Evolutionary conservation across 2,329 filamentous ascomycete species (phyloP), one percentile per base, ranked within the genome.

Genomic region (Scleromitrula shiraiana): DNA sequence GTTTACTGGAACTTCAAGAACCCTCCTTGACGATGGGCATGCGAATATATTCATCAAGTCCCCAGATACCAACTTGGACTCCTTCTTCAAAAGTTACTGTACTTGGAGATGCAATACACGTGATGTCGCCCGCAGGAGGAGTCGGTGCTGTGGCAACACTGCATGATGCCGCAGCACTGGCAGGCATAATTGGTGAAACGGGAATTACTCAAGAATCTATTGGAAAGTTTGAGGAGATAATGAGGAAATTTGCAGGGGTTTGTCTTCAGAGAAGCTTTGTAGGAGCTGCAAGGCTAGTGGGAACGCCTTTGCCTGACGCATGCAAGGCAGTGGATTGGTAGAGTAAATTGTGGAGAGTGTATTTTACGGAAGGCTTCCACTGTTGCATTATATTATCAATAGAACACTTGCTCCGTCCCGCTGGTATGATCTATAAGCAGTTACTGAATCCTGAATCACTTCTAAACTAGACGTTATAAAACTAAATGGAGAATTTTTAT

Each of bases 51-150:
- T 52, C 49, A 10, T 43, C 49, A 23, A 39, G 20, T 14, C 53
- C 53, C 5, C 38, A 55, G n/a, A 46, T 55, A 10, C 27, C 39
- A 14, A 7, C 46, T 7, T 56, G 53, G 51, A 26, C 30, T 5
- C 22, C 49, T 5, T 27, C 30, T 5, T 58, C 58, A 10, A 46
- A 50, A 8, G 57, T 65, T 5, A 65, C 62, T 27, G 42, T 65
- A 7, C 50, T 56, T 7, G 64, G 64, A 1, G 63, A 65, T 49
- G 62, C 63, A 20, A 60, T 62, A 20, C 64, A 65, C 41, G 58
- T 59, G 7, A 64, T 65, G 64, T 59, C 57, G 10, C 59, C 57
- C 2, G 30, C 45, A n/a, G 57, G 46, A 2, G 59, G 52, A 3
- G 48, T 54, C 4, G 58, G 56, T 4, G 55, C 56, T 10, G 52